Base-by-base conservation (phyloP, 1,284 basidiomycete genomes). In the Ceratobasidium sp. region DNA sequence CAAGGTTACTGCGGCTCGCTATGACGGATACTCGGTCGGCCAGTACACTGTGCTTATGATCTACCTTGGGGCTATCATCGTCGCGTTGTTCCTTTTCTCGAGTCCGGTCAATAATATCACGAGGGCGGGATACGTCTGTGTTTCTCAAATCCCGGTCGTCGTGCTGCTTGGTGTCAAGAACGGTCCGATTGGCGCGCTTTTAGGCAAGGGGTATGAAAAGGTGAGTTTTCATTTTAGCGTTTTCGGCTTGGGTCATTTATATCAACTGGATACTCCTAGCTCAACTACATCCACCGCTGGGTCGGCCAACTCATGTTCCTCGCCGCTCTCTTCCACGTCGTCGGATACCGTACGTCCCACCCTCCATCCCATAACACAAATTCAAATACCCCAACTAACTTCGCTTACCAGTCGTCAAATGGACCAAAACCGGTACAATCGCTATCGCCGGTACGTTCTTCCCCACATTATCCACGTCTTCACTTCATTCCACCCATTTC, bases 221-320 rank as follows among this genome's bases (percentile, higher is more conserved):
- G 80, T 80, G 9, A 2, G 77, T 18, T 18, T 49, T 67, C n/a
- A 23, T 20, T 26, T 49, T 68, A 13, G 23, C 3, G 7, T 18
- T 51, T 20, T n/a, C n/a, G n/a, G 42, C 15, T 53, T 12, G 39
- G 2, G 18, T 26, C 55, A n/a, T 28, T 15, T 40, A 63, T 33
- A 60, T 46, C 60, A 12, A 68, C n/a, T 56, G 9, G 39, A 26
- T 69, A 13, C 46, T 1, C 42, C 44, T 63, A 81, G 80, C 64
- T 81, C 61, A 80, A 81, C 61, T 78, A 73, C 26, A 69, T 81
- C 28, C 80, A 81, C 55, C 79, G 80, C n/a, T 81, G 79, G 77
- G 75, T 81, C 61, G 80, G 80, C n/a, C 58, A 77, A 28, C 64
- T 77, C 55, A 80, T 81, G 64, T 81, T 81, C 67, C 10, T 81